phyloP scores from a whole-genome alignment of 2,329 filamentous ascomycete species.

The Aspergillus persii region DNA sequence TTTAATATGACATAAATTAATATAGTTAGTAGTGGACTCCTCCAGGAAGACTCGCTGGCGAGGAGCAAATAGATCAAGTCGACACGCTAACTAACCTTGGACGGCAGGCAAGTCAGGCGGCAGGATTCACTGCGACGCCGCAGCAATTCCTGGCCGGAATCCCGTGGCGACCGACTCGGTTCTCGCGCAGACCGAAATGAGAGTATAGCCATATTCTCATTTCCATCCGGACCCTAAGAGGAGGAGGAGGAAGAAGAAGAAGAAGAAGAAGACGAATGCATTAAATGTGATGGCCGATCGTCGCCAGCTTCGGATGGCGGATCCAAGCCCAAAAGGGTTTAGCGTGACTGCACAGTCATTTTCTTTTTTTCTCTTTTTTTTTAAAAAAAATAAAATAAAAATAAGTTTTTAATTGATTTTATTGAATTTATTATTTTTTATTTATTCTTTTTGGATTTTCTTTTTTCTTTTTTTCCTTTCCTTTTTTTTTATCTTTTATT shows the following conservation, averaged over 20 bases:
- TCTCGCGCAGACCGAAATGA: background rate
- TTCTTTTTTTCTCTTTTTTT: background rate
- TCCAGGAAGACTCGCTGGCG: background rate
- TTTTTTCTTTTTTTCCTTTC: background rate
- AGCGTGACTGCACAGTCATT: background rate
- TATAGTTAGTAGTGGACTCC: background rate
- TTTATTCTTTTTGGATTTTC: background rate
- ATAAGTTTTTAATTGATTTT: no score
- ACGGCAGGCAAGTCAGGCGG: background rate
- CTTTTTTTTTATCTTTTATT: constrained; percentile 3
- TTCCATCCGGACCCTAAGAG: no score
- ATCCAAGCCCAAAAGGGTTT: background rate
- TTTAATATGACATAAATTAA: constrained; percentile 7
- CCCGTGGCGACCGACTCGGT: no score
- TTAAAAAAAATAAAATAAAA: background rate
- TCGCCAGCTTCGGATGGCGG: background rate
- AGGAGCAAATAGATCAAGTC: background rate
- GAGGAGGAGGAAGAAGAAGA: no score
- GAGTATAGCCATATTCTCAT: no score
- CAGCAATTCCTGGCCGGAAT: no score
- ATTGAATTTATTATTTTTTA: background rate
- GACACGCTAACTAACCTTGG: background rate
- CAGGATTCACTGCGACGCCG: background rate
- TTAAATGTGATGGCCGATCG: background rate
- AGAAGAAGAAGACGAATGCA: no score